phyloP scores from a whole-genome alignment of 805 yeast species.

The Starmerella etchellsii region DNA sequence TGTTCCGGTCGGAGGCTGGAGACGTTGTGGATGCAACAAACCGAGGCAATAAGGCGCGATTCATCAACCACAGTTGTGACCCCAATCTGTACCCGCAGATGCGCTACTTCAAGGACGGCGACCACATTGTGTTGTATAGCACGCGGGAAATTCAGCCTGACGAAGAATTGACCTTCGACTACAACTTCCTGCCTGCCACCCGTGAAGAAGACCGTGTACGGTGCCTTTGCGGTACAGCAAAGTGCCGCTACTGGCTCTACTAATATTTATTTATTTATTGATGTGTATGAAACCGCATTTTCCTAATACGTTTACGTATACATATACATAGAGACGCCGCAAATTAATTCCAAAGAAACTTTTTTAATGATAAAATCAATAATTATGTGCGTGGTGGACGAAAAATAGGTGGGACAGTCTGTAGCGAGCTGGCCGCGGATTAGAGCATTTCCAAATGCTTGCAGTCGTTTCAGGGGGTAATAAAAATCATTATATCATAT shows the following conservation, averaged over 20 bases:
- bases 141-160: conserved; percentile 65
- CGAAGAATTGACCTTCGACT: conserved; percentile 83
- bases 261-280: neutral
- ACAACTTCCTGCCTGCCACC: conserved; percentile 77
- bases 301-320: too few relatives aligned
- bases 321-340: too few relatives aligned
- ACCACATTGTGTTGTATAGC: conserved; percentile 90
- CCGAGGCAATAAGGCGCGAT: conserved; percentile 92
- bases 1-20: conserved; percentile 84
- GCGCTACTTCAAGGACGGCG: conserved; percentile 63
- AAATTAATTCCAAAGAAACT: too few relatives aligned
- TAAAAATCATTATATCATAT: too few relatives aligned
- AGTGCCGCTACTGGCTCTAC: conserved; percentile 35
- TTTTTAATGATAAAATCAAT: too few relatives aligned
- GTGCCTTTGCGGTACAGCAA: conserved; percentile 90
- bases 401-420: too few relatives aligned
- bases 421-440: too few relatives aligned
- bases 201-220: conserved; percentile 75
- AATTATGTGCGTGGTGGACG: too few relatives aligned
- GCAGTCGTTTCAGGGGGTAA: too few relatives aligned
- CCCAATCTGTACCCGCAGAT: conserved; percentile 69
- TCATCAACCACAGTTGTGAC: conserved; percentile 92
- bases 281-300: neutral
- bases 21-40: conserved; percentile 80
- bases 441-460: too few relatives aligned